Evolutionary conservation across 2,329 filamentous ascomycete species (phyloP).

Genomic region (Lasiodiplodia theobromae): DNA sequence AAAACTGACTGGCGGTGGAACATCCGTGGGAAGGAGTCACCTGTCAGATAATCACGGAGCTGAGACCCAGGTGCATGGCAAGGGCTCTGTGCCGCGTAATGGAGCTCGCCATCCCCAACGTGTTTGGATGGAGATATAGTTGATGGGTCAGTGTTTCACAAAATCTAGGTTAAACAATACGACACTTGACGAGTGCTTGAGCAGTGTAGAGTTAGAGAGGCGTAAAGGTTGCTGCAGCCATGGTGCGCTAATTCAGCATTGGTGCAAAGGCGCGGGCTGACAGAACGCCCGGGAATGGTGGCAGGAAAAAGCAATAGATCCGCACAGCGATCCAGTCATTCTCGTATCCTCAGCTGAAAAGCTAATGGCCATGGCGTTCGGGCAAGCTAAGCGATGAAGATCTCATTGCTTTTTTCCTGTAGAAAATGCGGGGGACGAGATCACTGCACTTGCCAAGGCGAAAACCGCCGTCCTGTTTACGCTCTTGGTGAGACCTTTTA

Average conservation of each 20-base stretch:
- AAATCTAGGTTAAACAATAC: not conserved
- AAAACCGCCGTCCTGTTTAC: not conserved
- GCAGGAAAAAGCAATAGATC: conserved; percentile 6
- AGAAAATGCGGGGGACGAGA: not conserved
- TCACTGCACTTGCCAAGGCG: not conserved
- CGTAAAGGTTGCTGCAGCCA: not conserved
- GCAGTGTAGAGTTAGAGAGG: not conserved
- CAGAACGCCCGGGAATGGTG: not conserved
- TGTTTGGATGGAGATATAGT: not conserved
- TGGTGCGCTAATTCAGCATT: not conserved
- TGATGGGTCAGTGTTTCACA: not conserved
- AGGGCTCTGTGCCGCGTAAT: not conserved
- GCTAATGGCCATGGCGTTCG: not conserved
- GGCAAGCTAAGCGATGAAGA: conserved; percentile 6
- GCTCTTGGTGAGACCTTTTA: not conserved
- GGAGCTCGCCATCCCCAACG: not conserved
- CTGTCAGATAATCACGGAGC: conserved; percentile 5
- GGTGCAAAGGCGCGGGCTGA: not conserved
- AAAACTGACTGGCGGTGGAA: not conserved
- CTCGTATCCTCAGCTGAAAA: conserved; percentile 1
- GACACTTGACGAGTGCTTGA: not conserved
- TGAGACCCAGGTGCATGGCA: not conserved
- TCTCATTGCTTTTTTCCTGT: conserved; percentile 4
- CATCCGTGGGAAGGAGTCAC: not conserved
- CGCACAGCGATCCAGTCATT: not conserved